Conservation (phyloP, 306 rosid genomes). For the Casuarina glauca region DNA sequence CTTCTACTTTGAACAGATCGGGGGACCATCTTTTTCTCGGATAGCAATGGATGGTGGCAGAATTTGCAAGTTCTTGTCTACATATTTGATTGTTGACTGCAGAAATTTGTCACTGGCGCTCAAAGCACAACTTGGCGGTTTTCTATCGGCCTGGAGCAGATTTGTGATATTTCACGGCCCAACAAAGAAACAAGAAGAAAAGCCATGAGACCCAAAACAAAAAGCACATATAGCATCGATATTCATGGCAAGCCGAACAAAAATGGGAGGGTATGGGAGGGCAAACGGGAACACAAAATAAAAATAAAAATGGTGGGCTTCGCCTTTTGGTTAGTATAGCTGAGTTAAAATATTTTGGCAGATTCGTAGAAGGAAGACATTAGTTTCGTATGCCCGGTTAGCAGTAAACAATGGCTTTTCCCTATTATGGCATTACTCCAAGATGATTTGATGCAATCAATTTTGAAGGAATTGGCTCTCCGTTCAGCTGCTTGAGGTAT, state of each 20-base stretch:
- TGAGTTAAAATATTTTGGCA: not conserved
- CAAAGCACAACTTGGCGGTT: conserved; percentile 69
- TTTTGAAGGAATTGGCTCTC: not conserved
- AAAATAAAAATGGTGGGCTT: not conserved
- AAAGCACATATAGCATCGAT: not conserved
- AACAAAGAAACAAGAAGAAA: conserved; percentile 33
- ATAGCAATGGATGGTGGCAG: conserved; percentile 17
- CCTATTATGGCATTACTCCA: not conserved
- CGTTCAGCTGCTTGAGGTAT: not conserved
- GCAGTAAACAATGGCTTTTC: not conserved
- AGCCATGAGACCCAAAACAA: not conserved
- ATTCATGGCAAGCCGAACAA: not conserved
- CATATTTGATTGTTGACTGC: conserved; percentile 50
- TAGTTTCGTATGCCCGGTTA: not conserved
- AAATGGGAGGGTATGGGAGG: not conserved
- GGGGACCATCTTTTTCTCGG: not conserved
- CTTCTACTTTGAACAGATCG: conserved; percentile 20
- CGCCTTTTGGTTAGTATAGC: not conserved
- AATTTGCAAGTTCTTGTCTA: conserved; percentile 37
- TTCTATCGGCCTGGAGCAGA: conserved; percentile 64
- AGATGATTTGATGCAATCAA: not conserved
- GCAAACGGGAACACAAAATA: too few species aligned
- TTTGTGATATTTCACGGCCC: conserved; percentile 42
- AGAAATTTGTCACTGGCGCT: conserved; percentile 53
- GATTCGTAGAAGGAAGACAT: not conserved